phyloP scores from a whole-genome alignment of 345 rosid genomes.

The Eucalyptus microcorys region DNA sequence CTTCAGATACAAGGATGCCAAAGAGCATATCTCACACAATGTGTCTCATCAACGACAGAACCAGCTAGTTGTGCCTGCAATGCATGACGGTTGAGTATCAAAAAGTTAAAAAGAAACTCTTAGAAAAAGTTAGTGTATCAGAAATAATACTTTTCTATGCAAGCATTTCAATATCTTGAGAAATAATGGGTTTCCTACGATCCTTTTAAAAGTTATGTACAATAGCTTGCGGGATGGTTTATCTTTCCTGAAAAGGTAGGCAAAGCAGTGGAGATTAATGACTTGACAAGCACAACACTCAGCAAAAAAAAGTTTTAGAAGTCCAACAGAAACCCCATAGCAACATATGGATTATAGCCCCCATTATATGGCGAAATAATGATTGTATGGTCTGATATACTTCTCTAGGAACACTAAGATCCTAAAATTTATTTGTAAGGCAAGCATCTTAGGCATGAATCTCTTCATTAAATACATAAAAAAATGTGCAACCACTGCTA shows the following conservation, averaged over 20 bases:
- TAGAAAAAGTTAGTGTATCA: background rate
- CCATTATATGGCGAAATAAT: background rate
- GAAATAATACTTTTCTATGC: slow-evolving; percentile 41
- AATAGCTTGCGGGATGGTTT: background rate
- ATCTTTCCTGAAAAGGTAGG: slow-evolving; percentile 25
- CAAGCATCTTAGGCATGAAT: background rate
- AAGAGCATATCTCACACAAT: slow-evolving; percentile 57
- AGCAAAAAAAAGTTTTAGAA: too few relatives aligned
- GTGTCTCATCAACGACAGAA: slow-evolving; percentile 90
- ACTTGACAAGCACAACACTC: background rate
- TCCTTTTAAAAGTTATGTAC: background rate
- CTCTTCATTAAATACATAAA: background rate
- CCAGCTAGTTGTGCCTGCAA: slow-evolving; percentile 67
- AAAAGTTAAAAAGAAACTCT: background rate
- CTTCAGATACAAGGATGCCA: background rate
- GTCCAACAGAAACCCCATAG: background rate
- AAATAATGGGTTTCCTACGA: slow-evolving; percentile 60
- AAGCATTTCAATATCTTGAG: slow-evolving; percentile 45
- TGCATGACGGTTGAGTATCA: background rate
- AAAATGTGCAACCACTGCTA: background rate
- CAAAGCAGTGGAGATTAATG: background rate
- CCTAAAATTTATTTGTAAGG: background rate
- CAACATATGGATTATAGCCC: background rate
- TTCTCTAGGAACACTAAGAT: background rate
- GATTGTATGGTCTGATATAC: background rate